Evolutionary conservation across 2,329 filamentous ascomycete species (phyloP).

Genomic region (Chalara sp.): DNA sequence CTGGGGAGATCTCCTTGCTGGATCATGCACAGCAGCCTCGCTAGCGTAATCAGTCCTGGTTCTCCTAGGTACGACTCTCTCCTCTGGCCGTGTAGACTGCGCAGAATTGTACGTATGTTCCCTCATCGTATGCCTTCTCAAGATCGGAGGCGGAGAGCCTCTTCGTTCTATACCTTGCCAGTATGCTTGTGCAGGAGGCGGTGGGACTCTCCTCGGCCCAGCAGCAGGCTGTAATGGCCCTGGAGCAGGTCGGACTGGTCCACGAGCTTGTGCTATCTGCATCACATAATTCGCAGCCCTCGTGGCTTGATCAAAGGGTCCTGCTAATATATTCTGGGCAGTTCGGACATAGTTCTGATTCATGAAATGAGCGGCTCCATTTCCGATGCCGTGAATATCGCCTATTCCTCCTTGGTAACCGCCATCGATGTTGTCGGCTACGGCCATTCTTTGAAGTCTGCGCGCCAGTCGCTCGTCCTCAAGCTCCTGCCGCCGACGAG

Average conservation of each 20-base stretch:
- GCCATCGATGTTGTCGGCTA: conserved; percentile 15
- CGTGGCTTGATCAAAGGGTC: conserved; percentile 25
- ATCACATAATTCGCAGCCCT: conserved; percentile 27
- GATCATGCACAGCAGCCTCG: conserved; percentile 21
- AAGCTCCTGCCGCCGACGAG: conserved; percentile 36
- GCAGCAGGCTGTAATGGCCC: neutral
- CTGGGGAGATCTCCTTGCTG: conserved; percentile 7
- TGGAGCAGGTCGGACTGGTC: neutral
- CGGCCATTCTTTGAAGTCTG: conserved; percentile 39
- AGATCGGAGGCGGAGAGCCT: conserved; percentile 12
- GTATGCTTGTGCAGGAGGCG: conserved; percentile 4
- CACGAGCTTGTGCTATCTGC: conserved; percentile 18
- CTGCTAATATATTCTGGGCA: conserved; percentile 28
- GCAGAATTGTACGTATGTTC: conserved; percentile 17
- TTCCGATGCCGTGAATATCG: conserved; percentile 37
- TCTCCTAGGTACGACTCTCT: conserved; percentile 20
- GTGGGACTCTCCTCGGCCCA: conserved; percentile 1
- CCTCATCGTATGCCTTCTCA: conserved; percentile 21
- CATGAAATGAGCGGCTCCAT: conserved; percentile 50
- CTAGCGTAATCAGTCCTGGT: conserved; percentile 19
- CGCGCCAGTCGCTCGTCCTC: conserved; percentile 42
- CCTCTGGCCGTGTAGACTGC: conserved; percentile 10
- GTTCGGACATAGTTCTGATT: conserved; percentile 48
- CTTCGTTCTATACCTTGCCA: conserved; percentile 2
- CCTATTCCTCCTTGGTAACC: conserved; percentile 39